Conservation (phyloP, 495 filamentous ascomycete genomes). For the Talaromyces thailandensis region DNA sequence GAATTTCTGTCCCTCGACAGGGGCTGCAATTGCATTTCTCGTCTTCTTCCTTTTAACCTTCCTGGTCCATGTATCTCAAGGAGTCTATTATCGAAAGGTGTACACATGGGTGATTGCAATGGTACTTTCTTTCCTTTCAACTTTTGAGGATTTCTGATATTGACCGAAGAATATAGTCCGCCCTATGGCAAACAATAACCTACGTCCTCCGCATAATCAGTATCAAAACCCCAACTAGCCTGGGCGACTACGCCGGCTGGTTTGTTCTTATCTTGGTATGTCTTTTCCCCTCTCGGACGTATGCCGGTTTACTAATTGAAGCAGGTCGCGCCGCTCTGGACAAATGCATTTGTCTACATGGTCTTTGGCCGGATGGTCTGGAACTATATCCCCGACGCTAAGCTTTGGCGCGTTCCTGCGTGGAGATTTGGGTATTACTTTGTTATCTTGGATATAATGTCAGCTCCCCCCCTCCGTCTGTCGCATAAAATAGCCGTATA, state of each 20-base stretch:
- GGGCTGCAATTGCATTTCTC: constrained; percentile 22
- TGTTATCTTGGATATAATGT: constrained; percentile 50
- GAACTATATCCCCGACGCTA: constrained; percentile 40
- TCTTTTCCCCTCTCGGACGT: neutral
- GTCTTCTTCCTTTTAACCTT: constrained; percentile 30
- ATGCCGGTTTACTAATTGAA: neutral
- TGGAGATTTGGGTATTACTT: constrained; percentile 45
- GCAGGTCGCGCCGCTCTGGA: constrained; percentile 21
- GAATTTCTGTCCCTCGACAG: constrained; percentile 14
- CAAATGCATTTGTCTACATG: constrained; percentile 65
- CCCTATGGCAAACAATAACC: constrained; percentile 26
- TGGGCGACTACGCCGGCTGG: constrained; percentile 15
- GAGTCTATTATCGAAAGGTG: constrained; percentile 25
- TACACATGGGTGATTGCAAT: constrained; percentile 46
- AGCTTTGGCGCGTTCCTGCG: constrained; percentile 40
- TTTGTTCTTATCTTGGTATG: constrained; percentile 20
- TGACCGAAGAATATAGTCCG: neutral
- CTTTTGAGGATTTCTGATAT: neutral
- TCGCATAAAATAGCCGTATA: neutral
- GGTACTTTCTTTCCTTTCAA: constrained; percentile 8
- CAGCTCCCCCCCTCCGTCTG: neutral
- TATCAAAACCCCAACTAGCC: constrained; percentile 11
- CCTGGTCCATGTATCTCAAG: constrained; percentile 27
- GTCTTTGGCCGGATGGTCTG: constrained; percentile 53
- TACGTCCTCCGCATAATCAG: constrained; percentile 28